Conservation (phyloP, 192 early-diverging fungal species). For the Coemansia sp. region DNA sequence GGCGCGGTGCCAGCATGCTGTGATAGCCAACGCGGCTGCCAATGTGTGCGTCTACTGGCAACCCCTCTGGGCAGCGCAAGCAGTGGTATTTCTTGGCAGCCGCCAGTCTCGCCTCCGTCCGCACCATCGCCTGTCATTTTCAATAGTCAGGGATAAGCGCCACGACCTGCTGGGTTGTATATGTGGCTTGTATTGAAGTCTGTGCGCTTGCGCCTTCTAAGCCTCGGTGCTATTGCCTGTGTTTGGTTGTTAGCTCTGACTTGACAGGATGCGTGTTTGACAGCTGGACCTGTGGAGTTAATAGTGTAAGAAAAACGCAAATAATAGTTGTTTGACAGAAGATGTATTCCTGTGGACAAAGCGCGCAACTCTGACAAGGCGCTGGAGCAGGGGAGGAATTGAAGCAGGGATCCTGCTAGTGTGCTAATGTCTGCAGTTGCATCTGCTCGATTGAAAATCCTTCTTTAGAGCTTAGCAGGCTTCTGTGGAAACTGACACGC, state of each 20-base stretch:
- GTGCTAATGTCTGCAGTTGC: background rate
- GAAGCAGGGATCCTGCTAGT: constrained; percentile 1
- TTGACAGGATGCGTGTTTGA: background rate
- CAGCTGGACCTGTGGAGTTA: background rate
- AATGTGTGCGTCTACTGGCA: background rate
- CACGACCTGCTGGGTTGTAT: background rate
- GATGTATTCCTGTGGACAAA: background rate
- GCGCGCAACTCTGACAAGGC: background rate
- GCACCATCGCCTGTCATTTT: background rate
- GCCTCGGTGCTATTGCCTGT: background rate
- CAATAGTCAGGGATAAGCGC: background rate
- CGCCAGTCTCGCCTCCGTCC: background rate
- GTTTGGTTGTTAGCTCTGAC: background rate
- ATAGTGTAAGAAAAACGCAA: background rate
- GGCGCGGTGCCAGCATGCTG: background rate
- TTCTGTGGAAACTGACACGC: background rate
- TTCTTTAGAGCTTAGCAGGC: background rate
- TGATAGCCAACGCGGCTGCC: background rate
- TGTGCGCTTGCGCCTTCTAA: background rate
- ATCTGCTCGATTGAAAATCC: background rate
- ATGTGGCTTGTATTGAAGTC: background rate
- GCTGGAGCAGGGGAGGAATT: background rate
- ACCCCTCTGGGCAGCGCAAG: background rate
- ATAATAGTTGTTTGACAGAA: background rate
- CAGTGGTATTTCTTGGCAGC: background rate